Percentiles rank a stretch among this genome's conserved stretches.
phyloP scores from a whole-genome alignment of 176 grass and related monocot species.

The Lolium perenne region DNA sequence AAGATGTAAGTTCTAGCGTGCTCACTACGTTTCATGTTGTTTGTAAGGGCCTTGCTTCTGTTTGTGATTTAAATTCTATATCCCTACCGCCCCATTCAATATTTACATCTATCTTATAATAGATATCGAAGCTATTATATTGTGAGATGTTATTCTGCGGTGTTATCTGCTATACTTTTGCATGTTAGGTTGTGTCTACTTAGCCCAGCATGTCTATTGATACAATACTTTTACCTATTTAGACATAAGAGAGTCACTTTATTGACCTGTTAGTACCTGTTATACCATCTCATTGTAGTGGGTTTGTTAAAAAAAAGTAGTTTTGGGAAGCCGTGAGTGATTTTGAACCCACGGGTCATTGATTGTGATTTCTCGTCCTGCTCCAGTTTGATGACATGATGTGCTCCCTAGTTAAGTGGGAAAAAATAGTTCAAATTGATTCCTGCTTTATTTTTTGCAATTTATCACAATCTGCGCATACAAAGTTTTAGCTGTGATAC shows the following conservation, averaged over 20 bases:
- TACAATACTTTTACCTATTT: not conserved
- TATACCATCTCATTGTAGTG: not conserved
- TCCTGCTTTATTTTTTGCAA: not conserved
- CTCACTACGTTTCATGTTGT: constrained; percentile 17
- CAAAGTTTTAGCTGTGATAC: too few relatives aligned
- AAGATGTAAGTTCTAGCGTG: constrained; percentile 80
- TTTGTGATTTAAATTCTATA: not conserved
- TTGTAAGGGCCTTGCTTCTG: constrained; percentile 24
- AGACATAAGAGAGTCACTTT: not conserved
- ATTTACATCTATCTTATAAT: not conserved
- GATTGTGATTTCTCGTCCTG: constrained; percentile 4
- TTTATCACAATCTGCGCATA: too few relatives aligned
- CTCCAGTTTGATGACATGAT: not conserved
- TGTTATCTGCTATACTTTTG: not conserved
- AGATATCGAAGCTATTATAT: not conserved
- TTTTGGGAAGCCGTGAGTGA: not conserved
- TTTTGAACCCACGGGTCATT: too few relatives aligned
- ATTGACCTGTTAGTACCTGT: not conserved
- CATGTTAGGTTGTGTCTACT: not conserved
- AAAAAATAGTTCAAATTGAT: not conserved
- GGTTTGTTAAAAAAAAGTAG: not conserved
- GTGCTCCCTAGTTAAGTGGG: not conserved
- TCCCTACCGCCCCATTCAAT: not conserved
- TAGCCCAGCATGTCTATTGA: not conserved
- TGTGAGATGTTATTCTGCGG: not conserved